Conservation (phyloP, 345 rosid genomes). For the Syzygium jambos region DNA sequence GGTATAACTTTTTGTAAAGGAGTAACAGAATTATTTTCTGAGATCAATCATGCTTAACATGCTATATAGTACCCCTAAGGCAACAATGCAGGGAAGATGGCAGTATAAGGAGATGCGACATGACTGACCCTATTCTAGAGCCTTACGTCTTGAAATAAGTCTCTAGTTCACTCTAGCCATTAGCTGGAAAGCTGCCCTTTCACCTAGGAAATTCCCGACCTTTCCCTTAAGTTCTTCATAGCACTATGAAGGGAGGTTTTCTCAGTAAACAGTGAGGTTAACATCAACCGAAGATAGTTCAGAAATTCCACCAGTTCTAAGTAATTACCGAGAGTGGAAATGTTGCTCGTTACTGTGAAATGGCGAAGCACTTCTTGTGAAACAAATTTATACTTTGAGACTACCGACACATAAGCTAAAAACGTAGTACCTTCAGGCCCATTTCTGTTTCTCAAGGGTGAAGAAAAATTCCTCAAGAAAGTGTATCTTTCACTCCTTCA, state of each 20-base stretch:
- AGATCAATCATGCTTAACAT: neutral
- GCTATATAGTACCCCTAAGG: neutral
- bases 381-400: neutral
- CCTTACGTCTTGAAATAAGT: neutral
- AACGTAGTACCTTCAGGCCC: neutral
- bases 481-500: neutral
- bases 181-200: neutral
- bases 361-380: neutral
- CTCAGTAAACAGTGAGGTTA: neutral
- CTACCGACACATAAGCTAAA: neutral
- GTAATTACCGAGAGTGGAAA: neutral
- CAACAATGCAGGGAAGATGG: neutral
- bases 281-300: neutral
- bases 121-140: neutral
- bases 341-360: neutral
- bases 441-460: neutral
- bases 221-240: neutral
- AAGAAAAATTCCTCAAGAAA: neutral
- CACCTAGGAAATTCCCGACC: neutral
- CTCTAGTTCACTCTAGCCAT: neutral
- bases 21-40: neutral
- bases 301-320: neutral
- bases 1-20: neutral
- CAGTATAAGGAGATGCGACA: neutral
- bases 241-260: neutral